These are phyloP conservation scores for Styphnolobium japonicum DNA, from an alignment of 306 rosid species.

Conservation along the genomic window DNA sequence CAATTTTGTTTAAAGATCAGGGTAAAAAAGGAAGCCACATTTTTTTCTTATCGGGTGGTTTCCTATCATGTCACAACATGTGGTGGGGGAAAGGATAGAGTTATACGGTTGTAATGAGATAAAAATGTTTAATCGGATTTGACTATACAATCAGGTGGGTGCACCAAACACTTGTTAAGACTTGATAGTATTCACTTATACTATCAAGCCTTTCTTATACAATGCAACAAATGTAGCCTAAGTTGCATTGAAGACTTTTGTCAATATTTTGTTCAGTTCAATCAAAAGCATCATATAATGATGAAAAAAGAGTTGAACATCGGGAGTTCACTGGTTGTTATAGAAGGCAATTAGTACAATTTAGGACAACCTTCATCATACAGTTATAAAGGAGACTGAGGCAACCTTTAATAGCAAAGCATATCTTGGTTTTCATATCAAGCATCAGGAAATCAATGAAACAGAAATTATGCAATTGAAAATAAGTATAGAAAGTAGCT, in stretches of 20 bases:
- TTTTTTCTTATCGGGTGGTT: neutral
- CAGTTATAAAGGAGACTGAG: neutral
- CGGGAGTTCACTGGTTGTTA: neutral
- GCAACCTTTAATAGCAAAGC: conserved; percentile 9
- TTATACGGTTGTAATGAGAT: neutral
- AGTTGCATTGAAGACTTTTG: neutral
- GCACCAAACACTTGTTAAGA: neutral
- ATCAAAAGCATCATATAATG: conserved; percentile 4
- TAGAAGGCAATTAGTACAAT: neutral
- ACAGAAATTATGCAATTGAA: conserved; percentile 3
- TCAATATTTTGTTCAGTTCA: neutral
- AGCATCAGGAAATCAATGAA: conserved; percentile 7
- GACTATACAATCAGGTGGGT: neutral
- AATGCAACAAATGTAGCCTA: neutral
- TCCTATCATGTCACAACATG: neutral
- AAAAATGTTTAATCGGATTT: neutral
- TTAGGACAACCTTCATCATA: neutral
- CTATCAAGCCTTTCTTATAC: neutral
- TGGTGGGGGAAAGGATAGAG: neutral
- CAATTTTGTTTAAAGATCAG: no score
- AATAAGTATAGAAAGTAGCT: conserved; percentile 8
- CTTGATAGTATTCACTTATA: neutral
- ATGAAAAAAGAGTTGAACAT: neutral
- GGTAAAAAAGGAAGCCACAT: no score
- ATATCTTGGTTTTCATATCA: conserved; percentile 13